These are phyloP conservation scores for Fusarium solani-melongenae DNA, from an alignment of 2,329 filamentous ascomycete genomes.

Conservation along the genomic window DNA sequence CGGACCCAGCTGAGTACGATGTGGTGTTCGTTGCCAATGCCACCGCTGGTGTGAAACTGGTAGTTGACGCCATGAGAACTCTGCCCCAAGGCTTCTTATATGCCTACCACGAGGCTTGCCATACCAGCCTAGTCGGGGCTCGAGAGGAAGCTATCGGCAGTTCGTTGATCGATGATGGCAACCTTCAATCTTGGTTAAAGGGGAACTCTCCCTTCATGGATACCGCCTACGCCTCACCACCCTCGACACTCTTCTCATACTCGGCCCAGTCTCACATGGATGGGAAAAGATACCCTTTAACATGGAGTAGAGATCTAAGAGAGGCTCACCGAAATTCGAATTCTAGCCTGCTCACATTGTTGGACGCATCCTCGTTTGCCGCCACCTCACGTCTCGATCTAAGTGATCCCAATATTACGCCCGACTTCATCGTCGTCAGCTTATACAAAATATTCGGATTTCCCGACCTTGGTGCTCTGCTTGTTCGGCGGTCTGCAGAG, in stretches of 20 bases:
- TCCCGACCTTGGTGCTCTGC: constrained; percentile 86
- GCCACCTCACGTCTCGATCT: constrained; percentile 83
- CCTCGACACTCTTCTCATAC: constrained; percentile 75
- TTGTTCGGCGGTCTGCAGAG: constrained; percentile 79
- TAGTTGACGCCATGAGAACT: constrained; percentile 80
- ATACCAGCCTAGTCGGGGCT: constrained; percentile 88
- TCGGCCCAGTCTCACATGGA: constrained; percentile 95
- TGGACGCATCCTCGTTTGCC: constrained; percentile 86
- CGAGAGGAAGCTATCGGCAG: constrained; percentile 76
- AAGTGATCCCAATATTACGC: constrained; percentile 66
- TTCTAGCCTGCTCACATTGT: constrained; percentile 69
- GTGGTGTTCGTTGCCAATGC: constrained; percentile 93
- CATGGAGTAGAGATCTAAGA: constrained; percentile 70
- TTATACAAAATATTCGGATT: constrained; percentile 99
- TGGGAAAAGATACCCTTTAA: constrained; percentile 77
- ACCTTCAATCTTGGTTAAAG: constrained; percentile 73
- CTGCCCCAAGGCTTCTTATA: constrained; percentile 80
- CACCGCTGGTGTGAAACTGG: constrained; percentile 89
- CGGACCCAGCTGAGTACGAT: constrained; percentile 84
- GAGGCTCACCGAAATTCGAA: constrained; percentile 24
- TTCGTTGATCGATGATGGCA: constrained; percentile 73
- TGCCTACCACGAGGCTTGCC: constrained; percentile 83
- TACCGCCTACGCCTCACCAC: constrained; percentile 26
- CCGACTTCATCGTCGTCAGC: constrained; percentile 89
- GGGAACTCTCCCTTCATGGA: constrained; percentile 47